Evolutionary conservation across 169 alveolate species (phyloP).

Genomic region (Eimeria maxima): DNA sequence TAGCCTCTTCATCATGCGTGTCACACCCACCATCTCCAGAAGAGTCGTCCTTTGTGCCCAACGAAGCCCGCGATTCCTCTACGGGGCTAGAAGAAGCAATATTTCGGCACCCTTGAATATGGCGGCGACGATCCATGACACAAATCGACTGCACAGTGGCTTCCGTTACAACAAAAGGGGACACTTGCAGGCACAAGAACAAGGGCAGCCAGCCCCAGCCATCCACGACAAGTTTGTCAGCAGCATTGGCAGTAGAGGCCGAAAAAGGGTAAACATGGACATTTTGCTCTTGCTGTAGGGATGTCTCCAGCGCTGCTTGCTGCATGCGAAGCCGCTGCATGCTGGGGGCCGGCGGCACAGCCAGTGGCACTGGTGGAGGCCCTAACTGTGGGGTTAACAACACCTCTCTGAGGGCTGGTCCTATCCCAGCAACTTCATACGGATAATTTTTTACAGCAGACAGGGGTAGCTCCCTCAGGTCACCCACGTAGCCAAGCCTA

Average conservation of each 20-base stretch:
- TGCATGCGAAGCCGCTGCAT: slow-evolving; percentile 77
- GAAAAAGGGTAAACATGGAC: slow-evolving; percentile 71
- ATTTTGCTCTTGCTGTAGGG: slow-evolving; percentile 65
- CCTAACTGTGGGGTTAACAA: slow-evolving; percentile 41
- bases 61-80: not conserved
- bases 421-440: slow-evolving; percentile 76
- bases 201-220: slow-evolving; percentile 81
- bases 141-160: slow-evolving; percentile 68
- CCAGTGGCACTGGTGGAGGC: slow-evolving; percentile 75
- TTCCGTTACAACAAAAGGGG: slow-evolving; percentile 78
- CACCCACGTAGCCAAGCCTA: slow-evolving; percentile 81
- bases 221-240: slow-evolving; percentile 80
- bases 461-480: slow-evolving; percentile 74
- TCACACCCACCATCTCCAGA: not conserved
- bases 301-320: slow-evolving; percentile 56
- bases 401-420: not conserved
- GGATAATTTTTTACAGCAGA: slow-evolving; percentile 77
- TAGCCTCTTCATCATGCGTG: not conserved
- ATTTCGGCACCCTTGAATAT: not conserved
- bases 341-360: slow-evolving; percentile 76
- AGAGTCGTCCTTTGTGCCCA: not conserved
- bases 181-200: slow-evolving; percentile 80
- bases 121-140: slow-evolving; percentile 13
- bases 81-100: not conserved
- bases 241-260: slow-evolving; percentile 64